phyloP scores from a whole-genome alignment of 495 filamentous ascomycete genomes.

The Penicillium flavigenum region DNA sequence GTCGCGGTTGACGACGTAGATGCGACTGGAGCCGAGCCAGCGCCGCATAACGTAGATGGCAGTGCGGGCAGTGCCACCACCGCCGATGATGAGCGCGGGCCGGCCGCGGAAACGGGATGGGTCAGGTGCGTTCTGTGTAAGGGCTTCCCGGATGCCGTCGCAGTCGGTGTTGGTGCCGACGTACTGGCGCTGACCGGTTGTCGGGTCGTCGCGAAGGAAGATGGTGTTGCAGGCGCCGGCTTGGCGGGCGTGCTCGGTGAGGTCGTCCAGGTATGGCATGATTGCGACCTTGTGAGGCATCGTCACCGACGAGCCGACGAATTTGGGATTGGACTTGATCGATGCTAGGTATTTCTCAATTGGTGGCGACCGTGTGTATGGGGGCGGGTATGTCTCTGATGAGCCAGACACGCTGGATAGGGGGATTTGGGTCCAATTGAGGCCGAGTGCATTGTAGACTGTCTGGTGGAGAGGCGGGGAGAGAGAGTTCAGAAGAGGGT shows the following conservation, averaged over 20 bases:
- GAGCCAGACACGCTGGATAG: constrained; percentile 41
- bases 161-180: constrained; percentile 77
- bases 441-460: constrained; percentile 56
- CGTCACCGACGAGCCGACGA: constrained; percentile 66
- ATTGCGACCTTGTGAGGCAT: constrained; percentile 76
- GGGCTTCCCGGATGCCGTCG: constrained; percentile 67
- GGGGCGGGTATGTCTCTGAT: constrained; percentile 38
- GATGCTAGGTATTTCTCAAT: constrained; percentile 53
- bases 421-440: constrained; percentile 62
- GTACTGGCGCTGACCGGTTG: constrained; percentile 43
- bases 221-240: constrained; percentile 76
- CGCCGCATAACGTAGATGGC: constrained; percentile 67
- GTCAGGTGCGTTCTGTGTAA: constrained; percentile 56
- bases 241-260: constrained; percentile 64
- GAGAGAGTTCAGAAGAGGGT: constrained; percentile 65
- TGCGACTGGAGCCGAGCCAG: constrained; percentile 60
- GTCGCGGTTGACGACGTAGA: constrained; percentile 73
- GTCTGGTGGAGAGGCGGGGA: constrained; percentile 68
- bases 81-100: constrained; percentile 62
- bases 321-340: constrained; percentile 48
- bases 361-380: constrained; percentile 39
- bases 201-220: constrained; percentile 52
- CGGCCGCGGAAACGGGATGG: constrained; percentile 47
- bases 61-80: constrained; percentile 67
- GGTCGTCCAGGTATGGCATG: constrained; percentile 63